Evolutionary conservation across 2,329 filamentous ascomycete species (phyloP).

Genomic region (Beauveria scarabaeidicola): DNA sequence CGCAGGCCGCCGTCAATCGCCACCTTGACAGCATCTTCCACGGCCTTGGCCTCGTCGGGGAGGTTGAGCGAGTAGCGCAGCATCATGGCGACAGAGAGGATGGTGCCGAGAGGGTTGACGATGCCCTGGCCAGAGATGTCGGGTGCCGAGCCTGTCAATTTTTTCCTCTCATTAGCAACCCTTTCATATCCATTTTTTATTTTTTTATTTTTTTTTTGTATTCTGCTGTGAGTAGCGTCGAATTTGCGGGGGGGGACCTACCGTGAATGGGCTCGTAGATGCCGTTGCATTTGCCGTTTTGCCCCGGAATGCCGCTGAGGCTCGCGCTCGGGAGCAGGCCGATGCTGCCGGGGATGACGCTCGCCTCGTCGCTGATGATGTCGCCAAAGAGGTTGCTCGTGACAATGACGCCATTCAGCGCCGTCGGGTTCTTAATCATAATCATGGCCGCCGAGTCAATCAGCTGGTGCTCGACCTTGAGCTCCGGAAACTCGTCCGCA

Average conservation of each 20-base stretch:
- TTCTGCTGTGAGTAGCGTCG: too few relatives aligned
- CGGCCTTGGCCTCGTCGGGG: slow-evolving; percentile 63
- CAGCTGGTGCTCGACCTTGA: slow-evolving; percentile 78
- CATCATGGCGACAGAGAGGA: slow-evolving; percentile 93
- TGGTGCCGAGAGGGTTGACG: slow-evolving; percentile 77
- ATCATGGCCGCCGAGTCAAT: slow-evolving; percentile 97
- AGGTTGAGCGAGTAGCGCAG: slow-evolving; percentile 83
- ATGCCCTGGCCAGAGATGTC: slow-evolving; percentile 89
- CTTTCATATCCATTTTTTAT: too few relatives aligned
- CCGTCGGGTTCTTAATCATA: slow-evolving; percentile 87
- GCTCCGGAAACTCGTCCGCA: slow-evolving; percentile 77
- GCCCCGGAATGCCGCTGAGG: slow-evolving; percentile 77
- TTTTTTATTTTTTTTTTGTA: too few relatives aligned
- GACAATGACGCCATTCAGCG: slow-evolving; percentile 82
- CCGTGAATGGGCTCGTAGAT: slow-evolving; percentile 98
- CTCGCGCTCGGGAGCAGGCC: slow-evolving; percentile 84
- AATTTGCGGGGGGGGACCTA: too few relatives aligned
- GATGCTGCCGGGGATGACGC: slow-evolving; percentile 55
- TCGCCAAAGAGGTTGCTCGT: slow-evolving; percentile 94
- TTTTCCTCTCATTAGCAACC: too few relatives aligned
- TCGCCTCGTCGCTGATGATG: slow-evolving; percentile 92
- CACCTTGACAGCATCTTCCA: slow-evolving; percentile 73
- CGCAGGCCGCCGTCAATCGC: slow-evolving; percentile 71
- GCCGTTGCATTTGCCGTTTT: slow-evolving; percentile 76
- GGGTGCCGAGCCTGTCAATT: slow-evolving; percentile 63